phyloP scores from a whole-genome alignment of 305 asterid species.

The Fraxinus dipetala region DNA sequence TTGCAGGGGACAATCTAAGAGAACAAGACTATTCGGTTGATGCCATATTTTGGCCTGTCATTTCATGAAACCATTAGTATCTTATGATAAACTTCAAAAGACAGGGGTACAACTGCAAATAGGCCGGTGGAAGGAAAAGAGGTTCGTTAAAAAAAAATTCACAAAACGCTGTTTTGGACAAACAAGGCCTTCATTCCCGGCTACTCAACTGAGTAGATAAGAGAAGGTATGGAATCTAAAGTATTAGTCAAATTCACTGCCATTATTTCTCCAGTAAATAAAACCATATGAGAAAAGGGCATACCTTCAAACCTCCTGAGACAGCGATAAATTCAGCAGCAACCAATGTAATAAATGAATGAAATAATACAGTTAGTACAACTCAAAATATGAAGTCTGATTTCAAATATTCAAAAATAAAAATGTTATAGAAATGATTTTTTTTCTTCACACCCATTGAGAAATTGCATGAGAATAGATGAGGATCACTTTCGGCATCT shows the following conservation, averaged over 20 bases:
- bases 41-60: neutral
- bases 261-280: slow-evolving; percentile 7
- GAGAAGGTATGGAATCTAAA: neutral
- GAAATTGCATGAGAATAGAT: slow-evolving; percentile 72
- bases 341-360: slow-evolving; percentile 24
- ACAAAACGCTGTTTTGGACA: neutral
- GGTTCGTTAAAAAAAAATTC: neutral
- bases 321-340: slow-evolving; percentile 34
- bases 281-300: slow-evolving; percentile 25
- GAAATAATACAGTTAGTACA: slow-evolving; percentile 45
- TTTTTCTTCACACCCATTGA: slow-evolving; percentile 45
- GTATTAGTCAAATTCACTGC: neutral
- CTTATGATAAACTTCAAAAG: neutral
- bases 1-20: slow-evolving; percentile 12
- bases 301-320: slow-evolving; percentile 88
- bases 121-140: neutral
- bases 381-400: slow-evolving; percentile 13
- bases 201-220: neutral
- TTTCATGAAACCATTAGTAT: neutral
- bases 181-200: neutral
- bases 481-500: slow-evolving; percentile 90
- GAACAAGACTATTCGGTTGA: neutral
- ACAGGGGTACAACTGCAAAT: neutral
- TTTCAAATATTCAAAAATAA: slow-evolving; percentile 3
- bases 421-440: slow-evolving; percentile 2